Percentiles rank a stretch among this genome's conserved stretches.
Evolutionary conservation across 164 flowering plant species (phyloP).

Genomic region (Houttuynia cordata): DNA sequence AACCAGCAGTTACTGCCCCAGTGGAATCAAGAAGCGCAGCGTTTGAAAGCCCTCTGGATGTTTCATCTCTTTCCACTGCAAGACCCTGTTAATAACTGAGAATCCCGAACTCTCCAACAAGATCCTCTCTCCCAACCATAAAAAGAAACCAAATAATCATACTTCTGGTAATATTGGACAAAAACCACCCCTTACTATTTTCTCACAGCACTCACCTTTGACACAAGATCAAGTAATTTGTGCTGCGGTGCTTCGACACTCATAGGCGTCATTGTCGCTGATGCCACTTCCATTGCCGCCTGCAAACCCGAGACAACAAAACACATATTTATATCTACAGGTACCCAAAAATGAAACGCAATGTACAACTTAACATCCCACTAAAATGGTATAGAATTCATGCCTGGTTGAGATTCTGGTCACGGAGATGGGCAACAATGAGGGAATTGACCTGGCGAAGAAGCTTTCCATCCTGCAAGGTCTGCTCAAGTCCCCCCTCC

Average conservation of each 20-base stretch:
- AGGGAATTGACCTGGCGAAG: constrained; percentile 50
- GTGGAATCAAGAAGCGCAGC: constrained; percentile 34
- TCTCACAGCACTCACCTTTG: constrained; percentile 38
- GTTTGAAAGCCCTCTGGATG: constrained; percentile 31
- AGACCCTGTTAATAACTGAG: constrained; percentile 70
- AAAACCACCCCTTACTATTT: background rate
- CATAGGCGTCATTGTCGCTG: constrained; percentile 82
- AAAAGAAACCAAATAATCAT: background rate
- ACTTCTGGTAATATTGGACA: background rate
- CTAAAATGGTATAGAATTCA: background rate
- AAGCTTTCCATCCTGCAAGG: constrained; percentile 56
- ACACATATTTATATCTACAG: background rate
- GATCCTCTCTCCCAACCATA: background rate
- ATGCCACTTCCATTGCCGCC: constrained; percentile 82
- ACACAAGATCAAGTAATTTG: constrained; percentile 62
- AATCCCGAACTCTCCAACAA: constrained; percentile 2
- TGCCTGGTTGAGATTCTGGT: constrained; percentile 63
- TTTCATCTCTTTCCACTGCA: constrained; percentile 76
- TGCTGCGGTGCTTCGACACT: constrained; percentile 54
- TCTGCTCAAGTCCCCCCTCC: constrained; percentile 43
- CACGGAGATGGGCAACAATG: constrained; percentile 81
- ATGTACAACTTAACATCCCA: background rate
- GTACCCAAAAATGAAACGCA: background rate
- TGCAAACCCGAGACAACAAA: constrained; percentile 6
- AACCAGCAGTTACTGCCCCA: constrained; percentile 25